Evolutionary conservation across 805 yeast genomes (phyloP).

Genomic region (Suhomyces sp.): DNA sequence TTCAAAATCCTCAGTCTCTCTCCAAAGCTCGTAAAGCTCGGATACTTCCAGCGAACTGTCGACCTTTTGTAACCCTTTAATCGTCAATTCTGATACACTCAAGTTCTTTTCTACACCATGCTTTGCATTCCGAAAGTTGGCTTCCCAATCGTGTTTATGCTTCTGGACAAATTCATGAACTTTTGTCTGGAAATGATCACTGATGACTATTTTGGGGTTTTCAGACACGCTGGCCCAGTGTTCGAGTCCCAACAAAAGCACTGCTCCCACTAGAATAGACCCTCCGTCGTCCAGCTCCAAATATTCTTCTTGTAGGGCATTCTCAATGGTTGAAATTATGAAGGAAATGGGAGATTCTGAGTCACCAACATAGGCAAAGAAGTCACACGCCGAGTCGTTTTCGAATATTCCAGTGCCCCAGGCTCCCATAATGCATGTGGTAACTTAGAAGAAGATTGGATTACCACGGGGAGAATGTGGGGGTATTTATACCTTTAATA

Average conservation of each 20-base stretch:
- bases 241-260: neutral
- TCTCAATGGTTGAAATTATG: neutral
- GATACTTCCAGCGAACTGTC: neutral
- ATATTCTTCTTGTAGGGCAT: neutral
- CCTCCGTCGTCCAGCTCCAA: neutral
- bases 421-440: slow-evolving; percentile 5
- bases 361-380: neutral
- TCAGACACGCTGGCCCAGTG: neutral
- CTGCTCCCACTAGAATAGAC: neutral
- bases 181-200: neutral
- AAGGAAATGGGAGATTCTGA: neutral
- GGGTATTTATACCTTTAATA: too few relatives aligned
- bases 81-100: neutral
- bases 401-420: slow-evolving; percentile 2
- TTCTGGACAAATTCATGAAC: neutral
- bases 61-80: neutral
- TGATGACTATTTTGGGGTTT: neutral
- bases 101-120: too few relatives aligned
- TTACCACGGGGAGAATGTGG: too few relatives aligned
- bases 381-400: slow-evolving; percentile 1
- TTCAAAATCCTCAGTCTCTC: neutral
- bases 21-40: neutral
- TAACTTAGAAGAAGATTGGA: too few relatives aligned
- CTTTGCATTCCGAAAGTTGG: neutral
- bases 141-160: neutral